Conservation (phyloP, 768 basidiomycete species). For the Suillus decipiens region DNA sequence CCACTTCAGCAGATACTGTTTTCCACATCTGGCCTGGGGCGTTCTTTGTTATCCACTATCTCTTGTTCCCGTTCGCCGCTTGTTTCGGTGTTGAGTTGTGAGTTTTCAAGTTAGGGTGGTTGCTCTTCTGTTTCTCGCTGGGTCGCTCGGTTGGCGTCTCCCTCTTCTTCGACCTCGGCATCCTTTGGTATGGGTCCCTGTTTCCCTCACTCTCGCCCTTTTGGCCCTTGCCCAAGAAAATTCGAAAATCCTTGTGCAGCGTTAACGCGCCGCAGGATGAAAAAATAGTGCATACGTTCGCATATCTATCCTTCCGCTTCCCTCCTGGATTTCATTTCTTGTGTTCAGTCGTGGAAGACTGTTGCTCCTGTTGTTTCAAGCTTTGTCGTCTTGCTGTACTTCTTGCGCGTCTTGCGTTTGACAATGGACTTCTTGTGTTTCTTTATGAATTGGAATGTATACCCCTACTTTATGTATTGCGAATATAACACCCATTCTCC, state of each 20-base stretch:
- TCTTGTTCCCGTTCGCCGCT: not conserved
- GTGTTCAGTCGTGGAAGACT: constrained; percentile 5
- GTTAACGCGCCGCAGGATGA: constrained; percentile 7
- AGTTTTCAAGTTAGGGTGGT: not conserved
- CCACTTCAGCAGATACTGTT: not conserved
- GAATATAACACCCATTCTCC: not conserved
- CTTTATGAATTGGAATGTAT: not conserved
- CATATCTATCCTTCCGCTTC: constrained; percentile 1
- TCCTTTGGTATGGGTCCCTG: not conserved
- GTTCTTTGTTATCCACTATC: not conserved
- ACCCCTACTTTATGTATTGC: not conserved
- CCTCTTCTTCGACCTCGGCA: constrained; percentile 2
- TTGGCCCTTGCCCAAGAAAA: constrained; percentile 1
- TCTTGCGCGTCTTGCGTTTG: not conserved
- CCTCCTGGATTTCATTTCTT: not conserved
- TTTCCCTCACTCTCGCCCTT: constrained; percentile 1
- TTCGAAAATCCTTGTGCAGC: constrained; percentile 2
- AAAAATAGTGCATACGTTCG: constrained; percentile 1
- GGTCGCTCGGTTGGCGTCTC: not conserved
- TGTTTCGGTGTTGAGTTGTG: constrained; percentile 4
- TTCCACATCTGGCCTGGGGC: constrained; percentile 4
- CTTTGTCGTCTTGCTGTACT: not conserved
- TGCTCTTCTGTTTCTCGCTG: not conserved
- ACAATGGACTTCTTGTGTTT: not conserved
- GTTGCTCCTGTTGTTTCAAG: constrained; percentile 5